Conservation (phyloP, 2,329 filamentous ascomycete genomes). For the Aspergillus tamarii region DNA sequence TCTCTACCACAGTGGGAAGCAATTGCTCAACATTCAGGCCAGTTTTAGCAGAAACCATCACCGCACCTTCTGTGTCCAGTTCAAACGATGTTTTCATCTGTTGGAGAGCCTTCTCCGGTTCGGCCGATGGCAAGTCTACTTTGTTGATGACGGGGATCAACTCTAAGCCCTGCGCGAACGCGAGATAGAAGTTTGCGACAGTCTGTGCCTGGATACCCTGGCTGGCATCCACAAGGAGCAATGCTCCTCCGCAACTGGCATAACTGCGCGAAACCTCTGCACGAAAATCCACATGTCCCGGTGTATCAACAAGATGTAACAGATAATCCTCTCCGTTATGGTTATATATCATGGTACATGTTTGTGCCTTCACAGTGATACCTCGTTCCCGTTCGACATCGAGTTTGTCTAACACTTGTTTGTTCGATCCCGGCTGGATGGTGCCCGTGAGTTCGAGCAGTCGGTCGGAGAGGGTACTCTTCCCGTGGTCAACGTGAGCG, state of each 20-base stretch:
- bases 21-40: slow-evolving; percentile 84
- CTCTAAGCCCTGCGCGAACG: slow-evolving; percentile 85
- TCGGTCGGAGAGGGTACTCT: slow-evolving; percentile 91
- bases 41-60: slow-evolving; percentile 89
- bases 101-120: slow-evolving; percentile 80
- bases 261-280: slow-evolving; percentile 96
- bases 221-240: slow-evolving; percentile 91
- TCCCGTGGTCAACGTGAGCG: slow-evolving; percentile 97
- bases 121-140: slow-evolving; percentile 87
- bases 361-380: slow-evolving; percentile 98
- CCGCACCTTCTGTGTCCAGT: slow-evolving; percentile 73
- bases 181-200: slow-evolving; percentile 97
- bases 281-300: slow-evolving; percentile 95
- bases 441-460: slow-evolving; percentile 93
- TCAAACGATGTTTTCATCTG: slow-evolving; percentile 89
- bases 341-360: slow-evolving; percentile 95
- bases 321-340: slow-evolving; percentile 86
- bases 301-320: slow-evolving; percentile 93
- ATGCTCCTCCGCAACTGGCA: slow-evolving; percentile 89
- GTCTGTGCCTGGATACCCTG: slow-evolving; percentile 98
- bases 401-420: slow-evolving; percentile 95
- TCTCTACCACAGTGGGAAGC: slow-evolving; percentile 81
- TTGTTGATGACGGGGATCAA: slow-evolving; percentile 96
- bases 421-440: slow-evolving; percentile 82
- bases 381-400: slow-evolving; percentile 95